Evolutionary conservation across 345 rosid genomes (phyloP), one percentile per base, ranked within the genome.

Genomic region (sweet orange (Citrus sinensis)): DNA sequence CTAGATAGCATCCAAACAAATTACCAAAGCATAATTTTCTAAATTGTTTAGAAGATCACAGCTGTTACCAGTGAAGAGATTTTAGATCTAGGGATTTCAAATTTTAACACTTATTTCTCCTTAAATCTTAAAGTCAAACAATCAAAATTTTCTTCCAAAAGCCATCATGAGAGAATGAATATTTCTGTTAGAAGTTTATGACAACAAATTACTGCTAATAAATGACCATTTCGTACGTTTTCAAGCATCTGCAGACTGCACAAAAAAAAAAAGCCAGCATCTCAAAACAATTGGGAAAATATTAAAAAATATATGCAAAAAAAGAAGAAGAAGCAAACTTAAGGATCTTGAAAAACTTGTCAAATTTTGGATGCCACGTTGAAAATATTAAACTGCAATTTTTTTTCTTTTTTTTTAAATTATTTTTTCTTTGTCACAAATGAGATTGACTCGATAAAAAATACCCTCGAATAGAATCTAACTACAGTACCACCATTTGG

Each of bases 321-420:
- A 37, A 30, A 30, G 1, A 7, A 7, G 0, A 30, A 3, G 4
- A 9, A 9, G 10, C 2, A 40, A 40, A 42, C 13, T 40, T 9
- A 40, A 42, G 49, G 16, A 42, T 42, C 49, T 16, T 20, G 8
- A 17, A 64, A 20, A 34, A 64, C n/a, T 64, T 64, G 39, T 64
- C 39, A 30, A 30, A 9, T 34, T 65, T 8, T 65, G 69, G 35
- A 34, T 19, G 42, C 46, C 27, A n/a, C 29, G 4, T 5, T n/a
- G 9, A 35, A 46, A 46, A 70, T 25, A 14, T 9, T 70, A 75
- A 75, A 34, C 73, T 19, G 87, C 87, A 88, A 84, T 82, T 22
- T 62, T 73, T 81, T 40, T 68, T 37, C 37, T 29, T 74, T 74
- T 73, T 55, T 55, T 75, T 40, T 39, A n/a, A 4, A 51, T 51